Percentiles rank a stretch among this genome's conserved stretches.
Conservation (phyloP, 2,329 filamentous ascomycete genomes). For the Diaporthe destruens region DNA sequence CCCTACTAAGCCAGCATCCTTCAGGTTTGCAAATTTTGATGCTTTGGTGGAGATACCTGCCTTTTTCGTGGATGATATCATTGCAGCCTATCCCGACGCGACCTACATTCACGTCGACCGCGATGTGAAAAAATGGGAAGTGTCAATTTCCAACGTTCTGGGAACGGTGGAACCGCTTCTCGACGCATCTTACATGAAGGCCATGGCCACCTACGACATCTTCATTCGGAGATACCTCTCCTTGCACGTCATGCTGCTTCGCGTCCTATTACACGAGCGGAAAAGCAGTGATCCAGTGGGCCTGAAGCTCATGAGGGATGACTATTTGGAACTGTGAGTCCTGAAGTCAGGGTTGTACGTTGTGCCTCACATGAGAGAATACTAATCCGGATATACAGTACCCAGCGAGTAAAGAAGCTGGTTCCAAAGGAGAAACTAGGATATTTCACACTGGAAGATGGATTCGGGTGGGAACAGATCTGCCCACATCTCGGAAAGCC, state of each 20-base stretch:
- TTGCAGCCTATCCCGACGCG: conserved; percentile 52
- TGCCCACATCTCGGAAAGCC: conserved; percentile 50
- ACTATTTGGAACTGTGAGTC: conserved; percentile 26
- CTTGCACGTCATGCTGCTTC: conserved; percentile 46
- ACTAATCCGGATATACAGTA: conserved; percentile 22
- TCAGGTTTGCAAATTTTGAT: conserved; percentile 30
- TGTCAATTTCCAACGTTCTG: not conserved
- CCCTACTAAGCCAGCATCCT: no score
- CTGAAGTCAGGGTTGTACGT: not conserved
- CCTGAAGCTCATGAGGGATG: not conserved
- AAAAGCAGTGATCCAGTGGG: conserved; percentile 12
- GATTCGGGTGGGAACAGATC: conserved; percentile 53
- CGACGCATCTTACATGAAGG: conserved; percentile 24
- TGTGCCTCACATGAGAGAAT: not conserved
- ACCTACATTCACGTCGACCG: conserved; percentile 54
- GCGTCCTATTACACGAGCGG: conserved; percentile 2
- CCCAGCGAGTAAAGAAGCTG: conserved; percentile 36
- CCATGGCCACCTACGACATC: conserved; percentile 24
- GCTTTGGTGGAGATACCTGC: conserved; percentile 50
- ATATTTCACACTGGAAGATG: conserved; percentile 51
- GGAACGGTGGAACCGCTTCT: conserved; percentile 15
- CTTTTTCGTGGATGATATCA: conserved; percentile 49
- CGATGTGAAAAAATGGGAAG: conserved; percentile 51
- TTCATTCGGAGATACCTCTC: conserved; percentile 44
- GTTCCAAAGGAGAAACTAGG: conserved; percentile 46